Conservation (phyloP, 2,329 filamentous ascomycete genomes). For the Parastagonospora avenae region DNA sequence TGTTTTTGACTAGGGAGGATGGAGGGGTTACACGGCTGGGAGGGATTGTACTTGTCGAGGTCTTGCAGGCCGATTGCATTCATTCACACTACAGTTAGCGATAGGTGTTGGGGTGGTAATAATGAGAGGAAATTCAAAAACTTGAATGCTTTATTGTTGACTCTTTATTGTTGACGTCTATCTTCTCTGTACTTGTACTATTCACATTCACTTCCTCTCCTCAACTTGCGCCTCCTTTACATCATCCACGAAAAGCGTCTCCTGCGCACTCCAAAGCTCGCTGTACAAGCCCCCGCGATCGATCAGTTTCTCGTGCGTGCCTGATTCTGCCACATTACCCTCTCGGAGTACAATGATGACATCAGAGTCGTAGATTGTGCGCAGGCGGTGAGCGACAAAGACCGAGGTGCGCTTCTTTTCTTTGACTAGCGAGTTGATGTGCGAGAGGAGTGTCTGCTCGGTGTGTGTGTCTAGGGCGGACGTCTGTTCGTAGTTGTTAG, state of each 20-base stretch:
- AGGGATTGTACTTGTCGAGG: too few relatives aligned
- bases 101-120: too few relatives aligned
- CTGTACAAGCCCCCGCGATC: conserved; percentile 81
- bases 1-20: too few relatives aligned
- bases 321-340: conserved; percentile 84
- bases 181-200: neutral
- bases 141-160: too few relatives aligned
- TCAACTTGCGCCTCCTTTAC: conserved; percentile 14
- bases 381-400: conserved; percentile 88
- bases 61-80: too few relatives aligned
- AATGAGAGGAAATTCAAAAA: too few relatives aligned
- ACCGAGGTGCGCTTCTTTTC: conserved; percentile 90
- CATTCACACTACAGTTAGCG: too few relatives aligned
- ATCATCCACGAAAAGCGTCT: conserved; percentile 39
- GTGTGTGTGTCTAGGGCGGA: conserved; percentile 92
- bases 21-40: too few relatives aligned
- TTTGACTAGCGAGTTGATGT: conserved; percentile 89
- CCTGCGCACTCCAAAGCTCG: conserved; percentile 77
- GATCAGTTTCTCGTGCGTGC: conserved; percentile 84
- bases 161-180: too few relatives aligned
- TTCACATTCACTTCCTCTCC: neutral
- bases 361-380: conserved; percentile 91
- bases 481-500: conserved; percentile 55
- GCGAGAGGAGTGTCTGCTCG: conserved; percentile 84
- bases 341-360: conserved; percentile 88